phyloP scores from a whole-genome alignment of 345 rosid species.

The Linum tenue region DNA sequence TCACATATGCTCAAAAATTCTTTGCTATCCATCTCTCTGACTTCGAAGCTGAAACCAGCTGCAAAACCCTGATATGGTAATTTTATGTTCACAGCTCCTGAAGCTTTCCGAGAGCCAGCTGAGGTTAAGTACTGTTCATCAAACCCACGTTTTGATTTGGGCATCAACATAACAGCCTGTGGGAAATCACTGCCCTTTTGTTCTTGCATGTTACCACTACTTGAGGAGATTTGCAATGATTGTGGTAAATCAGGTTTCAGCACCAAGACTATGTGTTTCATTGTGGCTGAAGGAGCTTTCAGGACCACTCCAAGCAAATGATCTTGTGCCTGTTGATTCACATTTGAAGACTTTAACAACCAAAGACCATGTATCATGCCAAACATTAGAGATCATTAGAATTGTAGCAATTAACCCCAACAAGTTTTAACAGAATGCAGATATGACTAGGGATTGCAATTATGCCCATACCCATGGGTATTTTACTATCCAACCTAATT shows the following conservation, averaged over 20 bases:
- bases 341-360: slow-evolving; percentile 16
- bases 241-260: slow-evolving; percentile 62
- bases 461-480: too few relatives aligned
- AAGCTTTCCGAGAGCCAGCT: slow-evolving; percentile 50
- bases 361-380: neutral
- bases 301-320: slow-evolving; percentile 82
- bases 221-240: slow-evolving; percentile 34
- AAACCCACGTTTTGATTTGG: slow-evolving; percentile 63
- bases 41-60: slow-evolving; percentile 79
- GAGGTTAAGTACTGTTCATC: slow-evolving; percentile 50
- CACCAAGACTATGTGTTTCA: slow-evolving; percentile 60
- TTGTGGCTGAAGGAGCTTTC: slow-evolving; percentile 36
- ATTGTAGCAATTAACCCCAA: neutral
- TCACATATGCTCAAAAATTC: slow-evolving; percentile 63
- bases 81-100: slow-evolving; percentile 50
- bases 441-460: too few relatives aligned
- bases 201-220: slow-evolving; percentile 31
- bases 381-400: too few relatives aligned
- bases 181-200: slow-evolving; percentile 42
- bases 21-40: slow-evolving; percentile 54
- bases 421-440: neutral
- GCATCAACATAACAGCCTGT: slow-evolving; percentile 50
- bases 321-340: slow-evolving; percentile 50
- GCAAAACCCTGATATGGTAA: slow-evolving; percentile 64
- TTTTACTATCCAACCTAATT: too few relatives aligned